These are phyloP conservation scores for Septoria petroselini DNA, from an alignment of 2,329 filamentous ascomycete genomes.

Conservation along the genomic window DNA sequence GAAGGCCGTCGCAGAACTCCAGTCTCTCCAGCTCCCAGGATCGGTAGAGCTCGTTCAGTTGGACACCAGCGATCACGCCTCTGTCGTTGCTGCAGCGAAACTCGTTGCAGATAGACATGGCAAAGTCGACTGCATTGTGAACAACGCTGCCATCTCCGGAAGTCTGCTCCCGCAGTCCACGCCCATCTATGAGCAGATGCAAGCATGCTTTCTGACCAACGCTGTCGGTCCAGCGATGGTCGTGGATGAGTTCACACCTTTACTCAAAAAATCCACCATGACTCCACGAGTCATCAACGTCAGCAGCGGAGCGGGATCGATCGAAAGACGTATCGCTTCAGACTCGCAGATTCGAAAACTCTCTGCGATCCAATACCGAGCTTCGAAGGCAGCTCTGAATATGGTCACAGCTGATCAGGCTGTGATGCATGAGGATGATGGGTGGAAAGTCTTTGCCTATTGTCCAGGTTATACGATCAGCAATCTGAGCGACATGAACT, in stretches of 20 bases:
- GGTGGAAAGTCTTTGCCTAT: conserved; percentile 42
- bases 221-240: conserved; percentile 28
- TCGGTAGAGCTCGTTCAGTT: conserved; percentile 29
- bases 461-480: conserved; percentile 42
- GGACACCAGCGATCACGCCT: conserved; percentile 29
- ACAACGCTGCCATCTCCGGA: conserved; percentile 38
- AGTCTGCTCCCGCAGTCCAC: conserved; percentile 17
- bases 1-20: conserved; percentile 33
- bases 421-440: conserved; percentile 28
- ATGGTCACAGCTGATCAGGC: conserved; percentile 38
- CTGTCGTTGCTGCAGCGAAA: conserved; percentile 29
- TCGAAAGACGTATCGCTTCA: conserved; percentile 33
- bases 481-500: conserved; percentile 38
- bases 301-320: conserved; percentile 38
- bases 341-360: conserved; percentile 33
- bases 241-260: conserved; percentile 29
- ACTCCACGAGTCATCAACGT: conserved; percentile 39
- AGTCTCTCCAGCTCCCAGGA: conserved; percentile 21
- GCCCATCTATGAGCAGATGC: conserved; percentile 29
- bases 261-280: conserved; percentile 29
- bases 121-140: conserved; percentile 41
- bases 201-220: conserved; percentile 30
- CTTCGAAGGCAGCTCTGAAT: conserved; percentile 42
- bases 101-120: conserved; percentile 26
- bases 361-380: conserved; percentile 34